Conservation (phyloP, 2,329 filamentous ascomycete genomes). For the Pestalotiopsis sp. region DNA sequence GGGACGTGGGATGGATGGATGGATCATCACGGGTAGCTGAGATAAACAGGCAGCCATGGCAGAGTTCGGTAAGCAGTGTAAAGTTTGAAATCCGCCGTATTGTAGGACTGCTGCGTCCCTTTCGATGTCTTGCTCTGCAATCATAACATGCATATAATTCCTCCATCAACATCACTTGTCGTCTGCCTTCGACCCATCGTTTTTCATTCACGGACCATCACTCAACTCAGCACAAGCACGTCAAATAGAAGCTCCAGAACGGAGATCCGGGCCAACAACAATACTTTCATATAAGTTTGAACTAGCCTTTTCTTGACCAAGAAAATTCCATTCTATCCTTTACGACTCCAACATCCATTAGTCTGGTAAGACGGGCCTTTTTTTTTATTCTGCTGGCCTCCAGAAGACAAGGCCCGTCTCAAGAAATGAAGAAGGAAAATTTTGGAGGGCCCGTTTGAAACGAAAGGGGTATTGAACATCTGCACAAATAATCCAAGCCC, state of each 20-base stretch:
- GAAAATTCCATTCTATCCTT: constrained; percentile 9
- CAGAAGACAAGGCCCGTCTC: background rate
- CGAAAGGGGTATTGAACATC: constrained; percentile 14
- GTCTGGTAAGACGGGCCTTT: background rate
- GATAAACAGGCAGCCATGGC: too few species aligned
- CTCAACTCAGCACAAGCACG: background rate
- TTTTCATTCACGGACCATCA: background rate
- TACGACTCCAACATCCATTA: constrained; percentile 8
- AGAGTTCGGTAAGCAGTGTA: too few species aligned
- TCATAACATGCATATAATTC: background rate
- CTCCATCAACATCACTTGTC: background rate
- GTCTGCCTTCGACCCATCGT: background rate
- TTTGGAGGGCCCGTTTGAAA: background rate
- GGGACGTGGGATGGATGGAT: too few species aligned
- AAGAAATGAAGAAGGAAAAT: constrained; percentile 10
- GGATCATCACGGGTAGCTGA: too few species aligned
- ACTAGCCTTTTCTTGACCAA: constrained; percentile 1
- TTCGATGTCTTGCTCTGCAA: background rate
- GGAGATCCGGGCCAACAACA: background rate
- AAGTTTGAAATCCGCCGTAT: too few species aligned
- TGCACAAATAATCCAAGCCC: constrained; percentile 3
- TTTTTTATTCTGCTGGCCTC: background rate
- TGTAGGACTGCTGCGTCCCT: too few species aligned
- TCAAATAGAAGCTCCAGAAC: background rate
- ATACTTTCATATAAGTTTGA: background rate